phyloP scores from a whole-genome alignment of 2,329 filamentous ascomycete species.

The Malbranchea cinnamomea region DNA sequence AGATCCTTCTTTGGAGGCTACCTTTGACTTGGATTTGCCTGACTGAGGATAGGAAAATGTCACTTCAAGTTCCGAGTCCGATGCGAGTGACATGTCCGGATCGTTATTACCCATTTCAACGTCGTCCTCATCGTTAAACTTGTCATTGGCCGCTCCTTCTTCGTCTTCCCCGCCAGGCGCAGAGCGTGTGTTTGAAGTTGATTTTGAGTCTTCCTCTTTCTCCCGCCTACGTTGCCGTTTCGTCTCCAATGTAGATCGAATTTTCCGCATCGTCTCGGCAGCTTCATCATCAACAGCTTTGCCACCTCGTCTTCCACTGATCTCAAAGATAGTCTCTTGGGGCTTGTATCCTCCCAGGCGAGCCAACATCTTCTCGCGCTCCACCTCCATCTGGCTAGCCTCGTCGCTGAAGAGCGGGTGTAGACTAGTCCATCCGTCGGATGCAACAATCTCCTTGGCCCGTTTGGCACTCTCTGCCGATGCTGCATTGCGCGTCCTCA shows the following conservation, averaged over 20 bases:
- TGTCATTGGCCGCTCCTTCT: constrained; percentile 26
- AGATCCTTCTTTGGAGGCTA: constrained; percentile 25
- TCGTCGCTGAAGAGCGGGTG: constrained; percentile 69
- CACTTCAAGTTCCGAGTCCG: constrained; percentile 49
- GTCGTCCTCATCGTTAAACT: constrained; percentile 28
- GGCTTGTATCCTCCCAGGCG: constrained; percentile 80
- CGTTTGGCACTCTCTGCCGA: constrained; percentile 82
- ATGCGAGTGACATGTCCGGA: constrained; percentile 44
- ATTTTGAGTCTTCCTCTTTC: constrained; percentile 15
- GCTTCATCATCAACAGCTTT: constrained; percentile 55
- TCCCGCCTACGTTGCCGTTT: constrained; percentile 27
- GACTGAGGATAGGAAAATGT: constrained; percentile 48
- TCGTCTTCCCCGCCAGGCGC: constrained; percentile 11
- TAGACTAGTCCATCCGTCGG: constrained; percentile 55
- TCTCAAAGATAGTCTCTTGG: constrained; percentile 90
- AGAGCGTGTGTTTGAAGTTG: constrained; percentile 15
- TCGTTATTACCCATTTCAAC: constrained; percentile 21
- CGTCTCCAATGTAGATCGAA: constrained; percentile 27
- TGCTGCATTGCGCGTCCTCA: constrained; percentile 77
- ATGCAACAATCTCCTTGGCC: constrained; percentile 59
- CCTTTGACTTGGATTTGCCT: constrained; percentile 36
- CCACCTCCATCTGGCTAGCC: constrained; percentile 45
- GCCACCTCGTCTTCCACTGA: constrained; percentile 61
- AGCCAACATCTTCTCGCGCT: constrained; percentile 73
- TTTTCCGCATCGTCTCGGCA: constrained; percentile 35